A percentile compares a stretch with the other conserved stretches of the same genome.
phyloP scores from a whole-genome alignment of 805 yeast species.

The Nakazawaea wyomingensis region DNA sequence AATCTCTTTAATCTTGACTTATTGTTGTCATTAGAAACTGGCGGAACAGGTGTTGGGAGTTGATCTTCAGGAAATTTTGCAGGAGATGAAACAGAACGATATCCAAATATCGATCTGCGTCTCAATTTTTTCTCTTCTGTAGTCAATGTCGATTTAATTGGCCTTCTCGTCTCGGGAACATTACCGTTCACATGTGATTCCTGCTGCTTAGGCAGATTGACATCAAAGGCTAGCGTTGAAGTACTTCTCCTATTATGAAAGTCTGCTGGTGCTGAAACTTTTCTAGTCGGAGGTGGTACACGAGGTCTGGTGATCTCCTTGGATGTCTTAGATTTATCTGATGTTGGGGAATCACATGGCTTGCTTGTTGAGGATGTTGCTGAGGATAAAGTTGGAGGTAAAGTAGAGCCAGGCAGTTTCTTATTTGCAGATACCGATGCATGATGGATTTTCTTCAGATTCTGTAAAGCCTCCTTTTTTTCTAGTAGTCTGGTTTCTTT shows the following conservation, averaged over 20 bases:
- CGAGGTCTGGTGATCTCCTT: no score
- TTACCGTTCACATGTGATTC: no score
- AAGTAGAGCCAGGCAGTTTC: neutral
- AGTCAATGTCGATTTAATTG: constrained; percentile 13
- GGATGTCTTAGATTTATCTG: no score
- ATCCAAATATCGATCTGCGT: constrained; percentile 24
- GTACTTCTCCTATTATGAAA: no score
- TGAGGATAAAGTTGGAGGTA: neutral
- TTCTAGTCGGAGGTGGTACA: neutral
- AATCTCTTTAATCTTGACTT: constrained; percentile 5
- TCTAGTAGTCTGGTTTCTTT: no score
- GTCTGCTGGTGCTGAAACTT: neutral
- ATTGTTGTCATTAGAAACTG: no score
- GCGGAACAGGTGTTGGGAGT: neutral
- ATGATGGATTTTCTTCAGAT: no score
- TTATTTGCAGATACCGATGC: no score
- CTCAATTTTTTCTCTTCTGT: constrained; percentile 18
- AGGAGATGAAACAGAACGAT: constrained; percentile 20
- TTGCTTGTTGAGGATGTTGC: no score
- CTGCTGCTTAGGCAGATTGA: no score
- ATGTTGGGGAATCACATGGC: no score
- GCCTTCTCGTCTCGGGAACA: neutral
- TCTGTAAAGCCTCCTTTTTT: neutral
- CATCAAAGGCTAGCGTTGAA: no score
- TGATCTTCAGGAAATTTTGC: neutral